These are phyloP conservation scores for Scheffersomyces cryptocercus DNA, from an alignment of 1,139 yeast species.

Conservation along the genomic window DNA sequence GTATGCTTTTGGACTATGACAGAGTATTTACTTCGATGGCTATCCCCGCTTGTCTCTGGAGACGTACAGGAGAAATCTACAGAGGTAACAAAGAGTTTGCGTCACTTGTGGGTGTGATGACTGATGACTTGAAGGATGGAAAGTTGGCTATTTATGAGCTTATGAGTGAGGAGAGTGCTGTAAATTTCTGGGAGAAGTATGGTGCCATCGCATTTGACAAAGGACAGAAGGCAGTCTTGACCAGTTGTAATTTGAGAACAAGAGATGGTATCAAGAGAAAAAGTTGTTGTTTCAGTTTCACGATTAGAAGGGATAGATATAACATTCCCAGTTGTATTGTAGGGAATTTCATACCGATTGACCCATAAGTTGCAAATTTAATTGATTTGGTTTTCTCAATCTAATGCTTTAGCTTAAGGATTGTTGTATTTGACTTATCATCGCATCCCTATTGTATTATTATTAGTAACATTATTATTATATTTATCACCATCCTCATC, in stretches of 20 bases:
- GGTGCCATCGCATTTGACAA: conserved; percentile 96
- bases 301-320: conserved; percentile 88
- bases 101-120: conserved; percentile 85
- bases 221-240: conserved; percentile 91
- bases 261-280: conserved; percentile 79
- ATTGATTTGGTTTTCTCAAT: conserved; percentile 2
- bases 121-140: conserved; percentile 92
- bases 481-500: neutral
- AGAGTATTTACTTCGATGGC: conserved; percentile 97
- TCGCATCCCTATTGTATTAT: neutral
- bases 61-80: conserved; percentile 95
- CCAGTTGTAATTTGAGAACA: conserved; percentile 86
- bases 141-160: conserved; percentile 89
- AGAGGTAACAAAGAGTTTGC: conserved; percentile 97
- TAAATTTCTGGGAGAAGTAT: conserved; percentile 97
- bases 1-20: conserved; percentile 91
- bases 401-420: neutral
- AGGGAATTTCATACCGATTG: conserved; percentile 91
- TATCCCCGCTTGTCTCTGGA: conserved; percentile 96
- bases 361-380: conserved; percentile 27
- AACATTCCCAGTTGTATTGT: conserved; percentile 96
- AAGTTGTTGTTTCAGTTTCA: conserved; percentile 92
- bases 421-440: neutral
- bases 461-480: neutral
- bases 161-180: conserved; percentile 96